Evolutionary conservation across 345 rosid genomes (phyloP), one percentile per base, ranked within the genome.

Genomic region (Linum tenue): DNA sequence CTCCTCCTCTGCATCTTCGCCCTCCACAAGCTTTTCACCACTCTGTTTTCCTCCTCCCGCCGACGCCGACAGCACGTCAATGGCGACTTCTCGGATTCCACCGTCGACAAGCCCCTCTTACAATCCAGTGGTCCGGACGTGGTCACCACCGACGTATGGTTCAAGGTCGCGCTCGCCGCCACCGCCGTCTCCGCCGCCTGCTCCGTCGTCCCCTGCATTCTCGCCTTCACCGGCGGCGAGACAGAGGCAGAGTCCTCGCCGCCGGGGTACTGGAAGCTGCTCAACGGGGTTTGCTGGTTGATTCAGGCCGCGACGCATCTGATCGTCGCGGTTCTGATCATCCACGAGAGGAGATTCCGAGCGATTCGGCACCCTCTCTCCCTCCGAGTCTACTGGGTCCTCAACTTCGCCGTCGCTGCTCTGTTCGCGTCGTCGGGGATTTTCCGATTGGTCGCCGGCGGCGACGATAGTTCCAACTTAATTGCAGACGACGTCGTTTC

Each of bases 301-400:
- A 68, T 83, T 61, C 95, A 90, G 74, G 90, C 96, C 73, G 17
- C 86, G 35, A 90, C 94, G 68, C 82, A 85, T 73, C 83, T 68
- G 36, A 77, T 81, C 51, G 76, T 90, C 69, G 77, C 85, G 56
- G 73, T 86, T 56, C 78, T 90, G 57, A 69, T 92, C 63, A 60
- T 90, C 57, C 96, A 88, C 63, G 86, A 84, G 73, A 88, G 85
- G 72, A 84, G 80, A 76, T 85, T 88, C 68, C 78, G 80, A 44
- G 88, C 95, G 14, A 44, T 64, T 5, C 67, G 65, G 55, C 96
- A 86, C 56, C 97, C 97, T 3, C 48, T 80, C 37, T 59, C 89
- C 10, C 85, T 92, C 53, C 79, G 97, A 57, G 67, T 77, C 68
- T 92, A 79, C 53, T 90, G 91, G 92, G 65, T 79, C 69, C 77